Base-by-base conservation (phyloP, 2,329 filamentous ascomycete genomes). In the Exophiala sp. region DNA sequence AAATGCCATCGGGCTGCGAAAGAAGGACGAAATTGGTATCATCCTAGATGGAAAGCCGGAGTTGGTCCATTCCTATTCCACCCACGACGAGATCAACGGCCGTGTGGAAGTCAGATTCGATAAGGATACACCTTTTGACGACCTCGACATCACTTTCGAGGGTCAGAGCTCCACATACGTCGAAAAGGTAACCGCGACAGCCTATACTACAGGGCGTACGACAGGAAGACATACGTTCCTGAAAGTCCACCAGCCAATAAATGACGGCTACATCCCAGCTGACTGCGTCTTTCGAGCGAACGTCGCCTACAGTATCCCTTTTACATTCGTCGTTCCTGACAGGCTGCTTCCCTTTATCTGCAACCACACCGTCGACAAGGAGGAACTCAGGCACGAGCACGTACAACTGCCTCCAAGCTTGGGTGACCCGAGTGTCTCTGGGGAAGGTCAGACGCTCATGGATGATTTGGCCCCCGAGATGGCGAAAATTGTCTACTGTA, bases 381-480 rank as follows among this genome's bases (percentile, higher is more conserved):
- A 71, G 21, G 70, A 76, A 30, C 68, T 84, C 46, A 71, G 74
- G 46, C 68, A 74, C 18, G 73, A 72, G 1, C 82, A 85, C 62
- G 68, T 79, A 1, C 68, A 74, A 58, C 70, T 83, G 0, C 82
- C 82, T 1, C 82, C 82, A 2, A 81, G 75, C 21, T 66, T 84
- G 16, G 81, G 81, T 10, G 80, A 83, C 50, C 68, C 74, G 7
- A 73, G 75, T 59, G 64, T 77, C n/a, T 69, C 72, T 39, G 71
- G 71, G 19, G 70, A 73, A 53, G 75, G 75, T 8, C 70, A 69
- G 29, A 66, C 66, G 2, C 63, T 78, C 14, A 68, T 79, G 34
- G 80, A 85, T 60, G 82, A 85, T 58, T 68, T 83, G 62, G 70
- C 78, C 1, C 82, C 82, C 0, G 73, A 80, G 7, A 83, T 84